Evolutionary conservation across 2,329 filamentous ascomycete species (phyloP).

Genomic region (Didymella pomorum): DNA sequence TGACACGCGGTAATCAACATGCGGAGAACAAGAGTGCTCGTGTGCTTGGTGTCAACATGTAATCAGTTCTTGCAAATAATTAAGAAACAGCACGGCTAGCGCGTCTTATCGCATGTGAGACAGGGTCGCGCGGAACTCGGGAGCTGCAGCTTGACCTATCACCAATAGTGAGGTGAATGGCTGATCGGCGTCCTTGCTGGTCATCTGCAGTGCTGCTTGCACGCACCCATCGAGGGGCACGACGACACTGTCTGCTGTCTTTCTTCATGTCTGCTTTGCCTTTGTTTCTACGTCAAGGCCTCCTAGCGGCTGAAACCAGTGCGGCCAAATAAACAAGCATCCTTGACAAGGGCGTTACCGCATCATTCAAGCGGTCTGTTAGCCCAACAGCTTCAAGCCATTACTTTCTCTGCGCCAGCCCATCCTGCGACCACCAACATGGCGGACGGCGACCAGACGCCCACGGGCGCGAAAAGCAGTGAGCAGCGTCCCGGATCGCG

Average conservation of each 20-base stretch:
- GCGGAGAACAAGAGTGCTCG: slow-evolving; percentile 7
- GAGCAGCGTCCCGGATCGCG: slow-evolving; percentile 35
- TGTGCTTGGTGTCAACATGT: neutral
- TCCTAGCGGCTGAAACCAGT: slow-evolving; percentile 22
- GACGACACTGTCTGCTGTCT: slow-evolving; percentile 4
- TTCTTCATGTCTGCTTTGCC: slow-evolving; percentile 21
- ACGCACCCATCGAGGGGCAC: slow-evolving; percentile 27
- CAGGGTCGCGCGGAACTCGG: slow-evolving; percentile 13
- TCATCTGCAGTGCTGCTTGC: slow-evolving; percentile 36
- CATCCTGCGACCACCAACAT: slow-evolving; percentile 29
- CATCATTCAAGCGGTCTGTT: slow-evolving; percentile 15
- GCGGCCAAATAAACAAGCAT: slow-evolving; percentile 27
- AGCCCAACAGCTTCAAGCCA: slow-evolving; percentile 5
- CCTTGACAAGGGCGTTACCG: slow-evolving; percentile 19
- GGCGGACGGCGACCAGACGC: slow-evolving; percentile 42
- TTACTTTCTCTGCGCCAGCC: slow-evolving; percentile 21
- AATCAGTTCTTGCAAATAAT: neutral
- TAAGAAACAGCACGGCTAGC: neutral
- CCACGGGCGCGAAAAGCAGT: slow-evolving; percentile 35
- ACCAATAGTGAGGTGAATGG: slow-evolving; percentile 1
- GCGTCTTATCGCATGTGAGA: slow-evolving; percentile 13
- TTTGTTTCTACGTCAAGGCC: slow-evolving; percentile 13
- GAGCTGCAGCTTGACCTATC: slow-evolving; percentile 10
- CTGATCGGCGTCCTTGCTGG: slow-evolving; percentile 20
- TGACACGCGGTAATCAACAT: slow-evolving; percentile 8